Base-by-base conservation (phyloP, 2,329 filamentous ascomycete species). In the Talaromyces verruculosus region DNA sequence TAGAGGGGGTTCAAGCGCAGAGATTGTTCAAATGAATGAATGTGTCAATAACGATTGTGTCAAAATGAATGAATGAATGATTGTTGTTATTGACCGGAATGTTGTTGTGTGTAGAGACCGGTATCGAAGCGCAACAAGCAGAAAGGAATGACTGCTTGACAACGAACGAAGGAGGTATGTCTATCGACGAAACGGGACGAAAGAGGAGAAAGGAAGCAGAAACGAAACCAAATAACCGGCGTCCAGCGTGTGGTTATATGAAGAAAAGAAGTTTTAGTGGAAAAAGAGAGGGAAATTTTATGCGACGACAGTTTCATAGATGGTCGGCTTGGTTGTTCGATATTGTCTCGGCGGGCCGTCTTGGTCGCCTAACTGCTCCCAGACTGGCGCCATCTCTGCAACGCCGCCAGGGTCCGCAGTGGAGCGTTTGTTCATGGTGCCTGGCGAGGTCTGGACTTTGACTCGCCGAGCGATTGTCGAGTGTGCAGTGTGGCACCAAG, bases 101-200 rank as follows among this genome's bases (percentile, higher is more conserved):
- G 61, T 45, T 64, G 61, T n/a, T 45, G 37, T 63, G 30, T 22
- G 30, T 22, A 28, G 60, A 37, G 28, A 28, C 25, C 28, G 22
- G 11, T 22, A 51, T 25, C 30, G 45, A 51, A 57, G 37, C 28
- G 25, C 33, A 19, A 39, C 62, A 45, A 64, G 51, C 62, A 64
- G 62, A 58, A 64, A 64, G 41, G 62, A 64, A 64, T 64, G 62
- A 28, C 61, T 63, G 61, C 49, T n/a, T 57, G 61, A 5, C 39
- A 43, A 17, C 47, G 17, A 63, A 57, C 25, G 41, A 63, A 57
- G 17, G 61, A 45, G 49, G 51, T 43, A 58, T 47, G 39, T 45
- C 39, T 15, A 43, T 37, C 19, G 33, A 63, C 45, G 17, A 41
- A 63, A 30, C 43, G 17, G 30, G 47, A 53, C 47, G 17, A 45